phyloP scores from a whole-genome alignment of 306 rosid species.

The Adenanthera pavonina region DNA sequence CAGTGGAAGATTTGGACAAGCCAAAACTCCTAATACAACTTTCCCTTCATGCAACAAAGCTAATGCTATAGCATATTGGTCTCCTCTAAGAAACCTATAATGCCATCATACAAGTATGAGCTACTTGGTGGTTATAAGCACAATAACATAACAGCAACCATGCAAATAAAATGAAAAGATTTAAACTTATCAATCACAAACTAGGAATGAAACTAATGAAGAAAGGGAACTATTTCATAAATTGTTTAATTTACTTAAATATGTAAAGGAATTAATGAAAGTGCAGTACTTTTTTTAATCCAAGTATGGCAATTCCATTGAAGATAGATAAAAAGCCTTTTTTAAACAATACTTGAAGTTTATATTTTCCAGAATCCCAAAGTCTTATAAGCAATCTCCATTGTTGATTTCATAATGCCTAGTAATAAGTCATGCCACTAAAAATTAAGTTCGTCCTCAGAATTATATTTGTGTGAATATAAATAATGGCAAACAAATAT shows the following conservation, averaged over 20 bases:
- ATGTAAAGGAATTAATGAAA: constrained; percentile 6
- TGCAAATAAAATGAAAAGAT: constrained; percentile 13
- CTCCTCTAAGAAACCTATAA: constrained; percentile 89
- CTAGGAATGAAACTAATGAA: not conserved
- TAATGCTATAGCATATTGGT: constrained; percentile 90
- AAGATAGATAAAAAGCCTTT: not conserved
- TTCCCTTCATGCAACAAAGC: constrained; percentile 85
- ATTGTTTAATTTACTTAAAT: constrained; percentile 13
- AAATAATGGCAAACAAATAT: constrained; percentile 13
- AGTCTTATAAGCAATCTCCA: constrained; percentile 20
- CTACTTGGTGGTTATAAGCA: constrained; percentile 22
- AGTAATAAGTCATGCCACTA: constrained; percentile 13
- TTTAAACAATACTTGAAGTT: not conserved
- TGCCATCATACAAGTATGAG: constrained; percentile 40
- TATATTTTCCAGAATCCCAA: constrained; percentile 17
- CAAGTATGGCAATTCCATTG: constrained; percentile 15
- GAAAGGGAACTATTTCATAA: constrained; percentile 17
- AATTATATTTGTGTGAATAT: not conserved
- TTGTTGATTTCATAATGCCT: constrained; percentile 18
- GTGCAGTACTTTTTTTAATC: constrained; percentile 8
- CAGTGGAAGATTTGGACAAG: constrained; percentile 93
- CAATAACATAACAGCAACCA: not conserved
- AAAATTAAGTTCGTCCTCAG: constrained; percentile 14
- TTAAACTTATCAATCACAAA: not conserved
- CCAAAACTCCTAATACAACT: constrained; percentile 90